phyloP scores from a whole-genome alignment of 768 basidiomycete species.

The Suillus discolor region DNA sequence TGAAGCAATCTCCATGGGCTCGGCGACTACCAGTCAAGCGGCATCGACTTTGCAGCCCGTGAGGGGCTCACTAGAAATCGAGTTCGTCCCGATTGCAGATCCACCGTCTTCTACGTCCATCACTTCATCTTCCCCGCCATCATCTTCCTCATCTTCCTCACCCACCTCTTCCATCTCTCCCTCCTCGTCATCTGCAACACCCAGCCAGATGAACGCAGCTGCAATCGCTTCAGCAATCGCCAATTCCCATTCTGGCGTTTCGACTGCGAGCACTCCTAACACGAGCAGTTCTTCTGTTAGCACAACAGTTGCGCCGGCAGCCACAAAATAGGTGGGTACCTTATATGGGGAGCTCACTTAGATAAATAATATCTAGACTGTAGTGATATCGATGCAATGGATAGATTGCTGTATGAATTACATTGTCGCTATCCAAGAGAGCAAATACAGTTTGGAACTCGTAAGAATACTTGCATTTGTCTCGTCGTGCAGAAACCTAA shows the following conservation, averaged over 20 bases:
- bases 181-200: conserved; percentile 10
- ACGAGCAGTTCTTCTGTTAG: conserved; percentile 20
- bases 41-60: conserved; percentile 3
- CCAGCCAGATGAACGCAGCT: conserved; percentile 13
- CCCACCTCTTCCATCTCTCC: conserved; percentile 3
- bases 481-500: neutral
- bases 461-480: neutral
- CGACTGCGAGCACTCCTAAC: conserved; percentile 1
- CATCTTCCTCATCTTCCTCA: conserved; percentile 2
- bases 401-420: neutral
- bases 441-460: neutral
- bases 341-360: neutral
- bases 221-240: conserved; percentile 26
- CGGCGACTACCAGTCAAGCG: conserved; percentile 1
- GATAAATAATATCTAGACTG: neutral
- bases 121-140: neutral
- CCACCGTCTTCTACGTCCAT: conserved; percentile 4
- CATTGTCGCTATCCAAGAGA: neutral
- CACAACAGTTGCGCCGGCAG: neutral
- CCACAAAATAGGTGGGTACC: neutral
- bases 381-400: neutral
- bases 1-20: neutral
- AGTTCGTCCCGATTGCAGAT: conserved; percentile 19
- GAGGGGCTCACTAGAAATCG: conserved; percentile 22
- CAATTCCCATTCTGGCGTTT: conserved; percentile 3